A percentile compares a stretch with the other conserved stretches of the same genome.
phyloP scores from a whole-genome alignment of 805 yeast genomes.

The Candida caryicola region DNA sequence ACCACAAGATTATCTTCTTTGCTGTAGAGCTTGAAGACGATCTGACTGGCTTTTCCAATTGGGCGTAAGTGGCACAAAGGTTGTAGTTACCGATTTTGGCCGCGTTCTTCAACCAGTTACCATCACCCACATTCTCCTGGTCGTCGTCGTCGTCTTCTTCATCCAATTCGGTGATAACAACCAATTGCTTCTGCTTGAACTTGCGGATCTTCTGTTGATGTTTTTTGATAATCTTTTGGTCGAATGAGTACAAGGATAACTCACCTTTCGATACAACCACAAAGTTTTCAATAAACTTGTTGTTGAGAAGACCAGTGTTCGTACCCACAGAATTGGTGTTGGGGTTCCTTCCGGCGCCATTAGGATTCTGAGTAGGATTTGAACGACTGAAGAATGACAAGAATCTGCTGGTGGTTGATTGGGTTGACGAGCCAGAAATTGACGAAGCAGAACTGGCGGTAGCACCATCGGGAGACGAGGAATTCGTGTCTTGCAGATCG shows the following conservation, averaged over 20 bases:
- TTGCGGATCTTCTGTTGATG: conserved; percentile 32
- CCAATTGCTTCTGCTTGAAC: conserved; percentile 19
- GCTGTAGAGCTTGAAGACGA: conserved; percentile 6
- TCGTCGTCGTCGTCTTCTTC: conserved; percentile 25
- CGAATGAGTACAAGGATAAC: conserved; percentile 55
- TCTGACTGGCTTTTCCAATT: conserved; percentile 24
- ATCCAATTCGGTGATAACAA: conserved; percentile 9
- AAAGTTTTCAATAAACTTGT: conserved; percentile 46
- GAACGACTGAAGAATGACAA: conserved; percentile 26
- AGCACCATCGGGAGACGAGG: conserved; percentile 16
- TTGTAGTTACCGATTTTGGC: conserved; percentile 52
- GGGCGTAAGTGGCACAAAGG: conserved; percentile 52
- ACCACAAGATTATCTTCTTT: conserved; percentile 40
- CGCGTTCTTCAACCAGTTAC: conserved; percentile 68
- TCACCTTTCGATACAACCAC: conserved; percentile 71
- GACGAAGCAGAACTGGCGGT: conserved; percentile 9
- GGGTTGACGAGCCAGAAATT: conserved; percentile 3
- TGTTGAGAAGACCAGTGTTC: conserved; percentile 17
- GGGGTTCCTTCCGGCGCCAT: conserved; percentile 2
- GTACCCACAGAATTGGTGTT: conserved; percentile 8
- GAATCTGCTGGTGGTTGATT: conserved; percentile 18
- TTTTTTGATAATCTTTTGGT: conserved; percentile 41
- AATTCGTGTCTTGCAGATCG: conserved; percentile 32
- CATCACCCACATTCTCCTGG: conserved; percentile 47
- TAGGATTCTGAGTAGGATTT: background rate